Evolutionary conservation across 2,329 filamentous ascomycete genomes (phyloP).

Genomic region (Pseudogymnoascus sp.): DNA sequence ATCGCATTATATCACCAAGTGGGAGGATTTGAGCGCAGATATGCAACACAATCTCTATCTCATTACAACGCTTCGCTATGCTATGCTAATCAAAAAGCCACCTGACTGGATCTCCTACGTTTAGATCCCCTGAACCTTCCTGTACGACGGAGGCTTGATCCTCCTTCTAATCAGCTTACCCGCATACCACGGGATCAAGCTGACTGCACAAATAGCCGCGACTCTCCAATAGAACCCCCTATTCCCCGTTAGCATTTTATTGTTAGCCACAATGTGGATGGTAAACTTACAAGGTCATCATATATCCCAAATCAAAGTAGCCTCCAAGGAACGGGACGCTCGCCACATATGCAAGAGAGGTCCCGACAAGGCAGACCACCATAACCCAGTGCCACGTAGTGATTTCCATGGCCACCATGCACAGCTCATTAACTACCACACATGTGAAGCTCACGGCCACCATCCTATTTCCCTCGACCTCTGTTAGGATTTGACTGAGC

Average conservation of each 20-base stretch:
- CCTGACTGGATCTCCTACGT: background rate
- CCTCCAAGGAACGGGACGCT: conserved; percentile 74
- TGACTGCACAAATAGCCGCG: conserved; percentile 67
- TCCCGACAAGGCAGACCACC: conserved; percentile 76
- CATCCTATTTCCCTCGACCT: conserved; percentile 65
- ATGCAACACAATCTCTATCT: background rate
- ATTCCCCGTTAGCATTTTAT: conserved; percentile 17
- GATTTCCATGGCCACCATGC: conserved; percentile 95
- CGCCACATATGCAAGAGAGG: conserved; percentile 68
- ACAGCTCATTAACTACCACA: conserved; percentile 83
- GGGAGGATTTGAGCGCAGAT: background rate
- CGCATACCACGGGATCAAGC: conserved; percentile 76
- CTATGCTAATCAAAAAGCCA: background rate
- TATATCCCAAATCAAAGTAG: conserved; percentile 82
- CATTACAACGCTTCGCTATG: conserved; percentile 1
- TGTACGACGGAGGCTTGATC: conserved; percentile 85
- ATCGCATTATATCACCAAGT: background rate
- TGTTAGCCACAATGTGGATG: background rate
- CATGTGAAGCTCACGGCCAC: conserved; percentile 88
- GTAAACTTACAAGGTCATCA: conserved; percentile 54
- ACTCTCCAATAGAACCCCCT: conserved; percentile 87
- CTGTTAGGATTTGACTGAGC: conserved; percentile 79
- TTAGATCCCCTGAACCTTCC: conserved; percentile 70
- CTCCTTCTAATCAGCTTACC: conserved; percentile 77
- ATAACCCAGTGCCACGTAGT: conserved; percentile 96